Percentiles rank a stretch among this genome's conserved stretches.
These are phyloP conservation scores for Pichia insulana DNA, from an alignment of 805 yeast genomes.

Conservation along the genomic window DNA sequence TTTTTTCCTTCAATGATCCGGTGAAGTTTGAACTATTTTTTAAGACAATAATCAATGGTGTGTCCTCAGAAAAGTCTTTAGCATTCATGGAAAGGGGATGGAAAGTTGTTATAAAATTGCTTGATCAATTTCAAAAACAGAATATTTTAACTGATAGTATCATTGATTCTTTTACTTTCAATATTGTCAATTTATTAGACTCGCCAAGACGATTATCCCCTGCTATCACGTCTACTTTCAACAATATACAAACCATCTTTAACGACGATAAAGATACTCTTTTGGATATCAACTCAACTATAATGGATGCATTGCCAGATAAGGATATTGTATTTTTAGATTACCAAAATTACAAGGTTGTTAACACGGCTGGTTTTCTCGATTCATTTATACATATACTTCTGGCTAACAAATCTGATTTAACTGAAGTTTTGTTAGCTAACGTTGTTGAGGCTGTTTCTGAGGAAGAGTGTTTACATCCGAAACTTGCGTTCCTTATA, in stretches of 20 bases:
- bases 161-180: constrained; percentile 8
- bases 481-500: constrained; percentile 22
- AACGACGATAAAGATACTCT: constrained; percentile 16
- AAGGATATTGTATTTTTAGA: constrained; percentile 14
- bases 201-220: constrained; percentile 12
- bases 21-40: constrained; percentile 9
- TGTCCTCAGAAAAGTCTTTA: constrained; percentile 18
- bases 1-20: constrained; percentile 10
- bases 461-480: constrained; percentile 8
- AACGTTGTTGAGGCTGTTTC: constrained; percentile 23
- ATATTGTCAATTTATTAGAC: constrained; percentile 15
- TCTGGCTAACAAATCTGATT: constrained; percentile 12
- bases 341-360: constrained; percentile 5
- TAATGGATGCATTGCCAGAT: constrained; percentile 20
- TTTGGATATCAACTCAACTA: constrained; percentile 17
- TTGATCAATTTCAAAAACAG: constrained; percentile 5
- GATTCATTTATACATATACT: constrained; percentile 20
- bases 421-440: constrained; percentile 16
- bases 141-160: constrained; percentile 2
- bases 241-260: constrained; percentile 10
- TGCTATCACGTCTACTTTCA: constrained; percentile 7
- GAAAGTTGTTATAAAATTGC: constrained; percentile 19
- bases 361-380: constrained; percentile 14
- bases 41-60: constrained; percentile 14
- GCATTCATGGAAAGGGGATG: constrained; percentile 22